phyloP scores from a whole-genome alignment of 202 grass and related monocot species.

The Setaria viridis region DNA sequence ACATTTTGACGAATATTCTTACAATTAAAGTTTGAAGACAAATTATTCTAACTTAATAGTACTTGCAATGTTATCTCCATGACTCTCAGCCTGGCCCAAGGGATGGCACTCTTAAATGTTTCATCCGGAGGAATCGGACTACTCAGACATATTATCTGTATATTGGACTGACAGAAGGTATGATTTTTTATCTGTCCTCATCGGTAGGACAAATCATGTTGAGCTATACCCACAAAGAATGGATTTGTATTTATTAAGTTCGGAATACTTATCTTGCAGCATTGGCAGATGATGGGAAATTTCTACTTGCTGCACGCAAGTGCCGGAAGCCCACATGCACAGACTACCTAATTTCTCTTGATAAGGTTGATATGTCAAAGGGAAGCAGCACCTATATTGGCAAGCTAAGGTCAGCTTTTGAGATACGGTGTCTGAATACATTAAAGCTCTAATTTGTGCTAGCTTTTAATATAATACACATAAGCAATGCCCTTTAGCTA shows the following conservation, averaged over 20 bases:
- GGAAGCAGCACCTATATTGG: constrained; percentile 84
- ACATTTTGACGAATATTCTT: not conserved
- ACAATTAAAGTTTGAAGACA: not conserved
- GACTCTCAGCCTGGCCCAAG: constrained; percentile 83
- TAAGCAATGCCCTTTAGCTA: constrained; percentile 12
- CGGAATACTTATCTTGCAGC: constrained; percentile 56
- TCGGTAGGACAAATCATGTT: not conserved
- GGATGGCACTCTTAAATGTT: constrained; percentile 80
- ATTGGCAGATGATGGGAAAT: constrained; percentile 86
- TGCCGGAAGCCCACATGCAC: constrained; percentile 81
- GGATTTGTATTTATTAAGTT: constrained; percentile 2
- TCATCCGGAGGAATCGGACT: constrained; percentile 81
- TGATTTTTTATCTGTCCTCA: constrained; percentile 27
- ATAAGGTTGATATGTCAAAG: constrained; percentile 77
- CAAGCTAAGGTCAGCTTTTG: constrained; percentile 78
- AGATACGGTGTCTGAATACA: constrained; percentile 19
- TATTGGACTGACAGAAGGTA: constrained; percentile 89
- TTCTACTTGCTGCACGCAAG: constrained; percentile 91
- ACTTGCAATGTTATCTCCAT: not conserved
- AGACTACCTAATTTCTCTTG: constrained; percentile 89
- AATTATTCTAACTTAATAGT: constrained; percentile 16
- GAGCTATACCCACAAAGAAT: not conserved
- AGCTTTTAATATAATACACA: not conserved
- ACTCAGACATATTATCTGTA: constrained; percentile 89
- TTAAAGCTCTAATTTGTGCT: constrained; percentile 20